Percentiles rank a stretch among this genome's conserved stretches.
These are phyloP conservation scores for Auriscalpium vulgare DNA, from an alignment of 768 basidiomycete species.

Conservation along the genomic window DNA sequence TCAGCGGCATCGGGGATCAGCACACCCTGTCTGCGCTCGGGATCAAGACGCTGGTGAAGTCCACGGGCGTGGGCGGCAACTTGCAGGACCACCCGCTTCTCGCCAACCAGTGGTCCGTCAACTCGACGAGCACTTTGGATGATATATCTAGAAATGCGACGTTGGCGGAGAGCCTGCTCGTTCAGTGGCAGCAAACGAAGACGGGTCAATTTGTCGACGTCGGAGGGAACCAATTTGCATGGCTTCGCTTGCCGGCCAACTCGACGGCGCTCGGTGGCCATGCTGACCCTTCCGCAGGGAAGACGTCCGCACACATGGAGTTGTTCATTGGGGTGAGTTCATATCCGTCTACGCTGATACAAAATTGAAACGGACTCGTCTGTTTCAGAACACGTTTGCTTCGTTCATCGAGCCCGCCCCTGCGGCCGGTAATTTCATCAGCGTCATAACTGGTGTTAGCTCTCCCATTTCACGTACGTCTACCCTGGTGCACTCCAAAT, in stretches of 20 bases:
- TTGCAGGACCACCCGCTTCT: conserved; percentile 22
- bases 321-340: conserved; percentile 1
- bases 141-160: not conserved
- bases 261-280: conserved; percentile 2
- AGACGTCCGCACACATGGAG: conserved; percentile 19
- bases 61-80: conserved; percentile 24
- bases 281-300: conserved; percentile 19
- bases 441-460: not conserved
- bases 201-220: conserved; percentile 6
- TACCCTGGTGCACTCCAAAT: not conserved
- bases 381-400: not conserved
- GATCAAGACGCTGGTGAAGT: conserved; percentile 20
- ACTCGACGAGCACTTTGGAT: conserved; percentile 8
- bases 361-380: not conserved
- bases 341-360: not conserved
- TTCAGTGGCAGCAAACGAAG: conserved; percentile 1
- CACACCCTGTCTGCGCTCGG: conserved; percentile 1
- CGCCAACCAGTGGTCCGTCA: conserved; percentile 5
- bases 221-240: conserved; percentile 15
- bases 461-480: conserved; percentile 6
- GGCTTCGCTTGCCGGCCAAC: conserved; percentile 13
- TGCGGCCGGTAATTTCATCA: not conserved
- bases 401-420: not conserved
- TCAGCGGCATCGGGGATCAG: conserved; percentile 17
- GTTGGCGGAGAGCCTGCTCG: not conserved